Percentiles rank a stretch among this genome's conserved stretches.
These are phyloP conservation scores for Smittium culicis DNA, from an alignment of 371 early-diverging fungal genomes.

Conservation along the genomic window DNA sequence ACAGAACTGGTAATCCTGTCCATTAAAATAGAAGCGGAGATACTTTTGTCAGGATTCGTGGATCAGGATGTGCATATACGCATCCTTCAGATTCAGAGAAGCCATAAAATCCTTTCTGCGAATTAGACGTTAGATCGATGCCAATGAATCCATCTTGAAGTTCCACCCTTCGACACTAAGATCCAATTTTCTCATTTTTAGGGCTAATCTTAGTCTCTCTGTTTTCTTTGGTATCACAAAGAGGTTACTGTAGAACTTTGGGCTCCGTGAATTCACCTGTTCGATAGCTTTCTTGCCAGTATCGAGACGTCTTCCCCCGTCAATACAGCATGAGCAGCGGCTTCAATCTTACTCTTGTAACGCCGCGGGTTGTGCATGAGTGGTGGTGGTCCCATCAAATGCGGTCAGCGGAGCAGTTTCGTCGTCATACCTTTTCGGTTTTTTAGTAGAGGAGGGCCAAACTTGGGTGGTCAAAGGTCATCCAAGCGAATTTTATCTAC, in stretches of 20 bases:
- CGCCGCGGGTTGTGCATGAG: too few species aligned
- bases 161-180: slow-evolving; percentile 18
- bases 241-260: background rate
- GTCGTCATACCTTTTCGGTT: too few species aligned
- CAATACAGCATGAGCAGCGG: background rate
- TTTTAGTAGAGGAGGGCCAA: too few species aligned
- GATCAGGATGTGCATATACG: slow-evolving; percentile 25
- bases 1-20: slow-evolving; percentile 32
- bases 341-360: background rate
- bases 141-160: slow-evolving; percentile 21
- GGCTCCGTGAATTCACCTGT: background rate
- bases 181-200: slow-evolving; percentile 27
- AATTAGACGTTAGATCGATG: slow-evolving; percentile 22
- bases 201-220: slow-evolving; percentile 15
- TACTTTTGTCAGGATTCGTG: slow-evolving; percentile 19
- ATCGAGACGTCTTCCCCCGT: background rate
- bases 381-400: background rate
- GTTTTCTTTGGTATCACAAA: background rate
- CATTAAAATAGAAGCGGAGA: slow-evolving; percentile 34
- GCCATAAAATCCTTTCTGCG: slow-evolving; percentile 21
- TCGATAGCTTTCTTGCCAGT: background rate
- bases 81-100: slow-evolving; percentile 19
- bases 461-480: too few species aligned
- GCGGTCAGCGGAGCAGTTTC: background rate
- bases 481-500: too few species aligned